phyloP scores from a whole-genome alignment of 257 asterid species.

The Petunia axillaris region DNA sequence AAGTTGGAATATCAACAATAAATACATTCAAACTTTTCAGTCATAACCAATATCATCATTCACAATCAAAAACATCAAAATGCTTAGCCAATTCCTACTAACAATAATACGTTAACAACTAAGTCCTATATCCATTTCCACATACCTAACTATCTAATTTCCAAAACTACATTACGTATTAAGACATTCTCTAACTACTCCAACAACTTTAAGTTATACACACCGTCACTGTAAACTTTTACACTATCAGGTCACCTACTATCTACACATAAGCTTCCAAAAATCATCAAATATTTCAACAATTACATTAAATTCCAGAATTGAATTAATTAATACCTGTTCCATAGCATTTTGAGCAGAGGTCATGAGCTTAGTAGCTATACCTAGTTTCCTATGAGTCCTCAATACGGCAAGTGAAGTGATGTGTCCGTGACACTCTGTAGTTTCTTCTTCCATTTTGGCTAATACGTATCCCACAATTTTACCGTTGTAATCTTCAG shows the following conservation, averaged over 20 bases:
- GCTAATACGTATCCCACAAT: slow-evolving; percentile 97
- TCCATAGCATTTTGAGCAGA: slow-evolving; percentile 99
- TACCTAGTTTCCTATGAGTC: slow-evolving; percentile 93
- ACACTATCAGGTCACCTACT: too few species aligned
- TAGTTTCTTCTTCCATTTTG: slow-evolving; percentile 93
- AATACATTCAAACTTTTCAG: neutral
- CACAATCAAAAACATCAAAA: neutral
- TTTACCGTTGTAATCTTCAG: slow-evolving; percentile 95
- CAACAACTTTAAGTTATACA: neutral
- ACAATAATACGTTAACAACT: neutral
- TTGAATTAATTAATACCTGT: slow-evolving; percentile 45
- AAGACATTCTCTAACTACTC: neutral
- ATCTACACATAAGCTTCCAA: too few species aligned
- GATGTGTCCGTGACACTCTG: slow-evolving; percentile 98
- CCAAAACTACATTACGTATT: neutral
- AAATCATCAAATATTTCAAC: too few species aligned
- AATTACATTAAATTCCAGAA: too few species aligned
- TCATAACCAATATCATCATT: neutral
- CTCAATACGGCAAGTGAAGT: slow-evolving; percentile 98
- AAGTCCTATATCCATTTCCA: neutral
- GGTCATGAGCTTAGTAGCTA: slow-evolving; percentile 98
- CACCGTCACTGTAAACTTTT: too few species aligned
- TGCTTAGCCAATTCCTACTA: neutral
- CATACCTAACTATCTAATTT: neutral
- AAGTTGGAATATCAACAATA: slow-evolving; percentile 7